Evolutionary conservation across 2,329 filamentous ascomycete genomes (phyloP).

Genomic region (Pseudopyricularia cyperi): DNA sequence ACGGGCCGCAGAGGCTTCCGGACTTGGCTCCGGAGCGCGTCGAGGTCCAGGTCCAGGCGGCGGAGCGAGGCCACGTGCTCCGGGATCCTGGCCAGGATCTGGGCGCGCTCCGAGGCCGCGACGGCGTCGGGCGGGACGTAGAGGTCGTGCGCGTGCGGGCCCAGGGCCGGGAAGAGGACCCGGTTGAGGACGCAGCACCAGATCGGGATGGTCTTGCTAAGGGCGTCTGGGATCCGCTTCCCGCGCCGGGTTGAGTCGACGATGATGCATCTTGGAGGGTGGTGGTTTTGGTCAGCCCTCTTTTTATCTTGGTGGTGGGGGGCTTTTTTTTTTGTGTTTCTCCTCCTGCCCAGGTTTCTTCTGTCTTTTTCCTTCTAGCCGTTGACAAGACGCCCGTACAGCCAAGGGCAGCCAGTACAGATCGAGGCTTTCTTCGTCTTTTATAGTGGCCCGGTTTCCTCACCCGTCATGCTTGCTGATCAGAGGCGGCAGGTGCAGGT

Average conservation of each 20-base stretch:
- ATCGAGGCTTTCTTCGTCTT: too few species aligned
- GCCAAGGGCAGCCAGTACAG: background rate
- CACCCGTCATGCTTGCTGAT: conserved; percentile 56
- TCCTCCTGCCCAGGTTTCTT: background rate
- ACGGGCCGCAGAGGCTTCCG: conserved; percentile 62
- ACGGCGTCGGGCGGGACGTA: conserved; percentile 62
- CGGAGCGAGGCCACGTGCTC: conserved; percentile 38
- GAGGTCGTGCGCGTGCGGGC: conserved; percentile 32
- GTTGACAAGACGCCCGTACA: background rate
- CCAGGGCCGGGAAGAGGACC: conserved; percentile 51
- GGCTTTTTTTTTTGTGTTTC: background rate
- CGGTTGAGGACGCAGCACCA: conserved; percentile 85
- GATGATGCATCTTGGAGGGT: conserved; percentile 50
- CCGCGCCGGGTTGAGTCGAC: conserved; percentile 88
- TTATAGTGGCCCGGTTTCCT: conserved; percentile 13
- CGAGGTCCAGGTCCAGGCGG: conserved; percentile 48
- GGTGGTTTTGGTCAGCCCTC: background rate
- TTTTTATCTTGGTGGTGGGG: too few species aligned
- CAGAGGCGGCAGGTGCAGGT: conserved; percentile 64
- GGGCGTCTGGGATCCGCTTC: conserved; percentile 88
- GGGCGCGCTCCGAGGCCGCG: conserved; percentile 61
- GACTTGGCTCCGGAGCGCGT: conserved; percentile 38
- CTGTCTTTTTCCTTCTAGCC: background rate
- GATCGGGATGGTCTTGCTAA: conserved; percentile 86
- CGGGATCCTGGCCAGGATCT: conserved; percentile 53